A percentile compares a stretch with the other conserved stretches of the same genome.
These are phyloP conservation scores for Saturnispora galanensis DNA, from an alignment of 805 yeast species.

Conservation along the genomic window DNA sequence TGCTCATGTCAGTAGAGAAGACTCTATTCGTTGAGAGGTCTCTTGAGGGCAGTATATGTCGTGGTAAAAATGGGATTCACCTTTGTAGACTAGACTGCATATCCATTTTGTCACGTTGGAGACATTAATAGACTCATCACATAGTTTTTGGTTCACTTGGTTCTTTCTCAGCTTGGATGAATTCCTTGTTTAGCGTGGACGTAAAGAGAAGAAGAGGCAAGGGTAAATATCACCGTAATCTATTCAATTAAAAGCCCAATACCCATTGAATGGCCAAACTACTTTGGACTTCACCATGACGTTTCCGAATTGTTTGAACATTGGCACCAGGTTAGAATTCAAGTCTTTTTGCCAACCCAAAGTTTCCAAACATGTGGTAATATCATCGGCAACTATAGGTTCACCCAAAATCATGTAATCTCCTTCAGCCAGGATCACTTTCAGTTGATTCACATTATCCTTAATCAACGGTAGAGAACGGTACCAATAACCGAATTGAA, in stretches of 20 bases:
- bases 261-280: constrained; percentile 5
- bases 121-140: too few relatives aligned
- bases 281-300: neutral
- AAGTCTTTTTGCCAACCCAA: neutral
- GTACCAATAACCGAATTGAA: neutral
- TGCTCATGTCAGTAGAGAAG: too few relatives aligned
- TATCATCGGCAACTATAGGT: neutral
- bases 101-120: too few relatives aligned
- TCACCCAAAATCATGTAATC: neutral
- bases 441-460: neutral
- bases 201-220: too few relatives aligned
- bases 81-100: too few relatives aligned
- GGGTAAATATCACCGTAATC: too few relatives aligned
- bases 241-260: constrained; percentile 3
- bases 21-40: too few relatives aligned
- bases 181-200: too few relatives aligned
- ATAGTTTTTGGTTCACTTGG: too few relatives aligned
- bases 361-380: neutral
- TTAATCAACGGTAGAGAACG: neutral
- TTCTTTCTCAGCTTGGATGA: too few relatives aligned
- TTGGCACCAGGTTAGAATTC: neutral
- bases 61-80: too few relatives aligned
- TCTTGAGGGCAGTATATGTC: too few relatives aligned
- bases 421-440: neutral
- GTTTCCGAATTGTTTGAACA: constrained; percentile 5